A percentile compares a stretch with the other conserved stretches of the same genome.
phyloP scores from a whole-genome alignment of 225 moss, liverwort and hornwort genomes.

The Pleurozium schreberi region DNA sequence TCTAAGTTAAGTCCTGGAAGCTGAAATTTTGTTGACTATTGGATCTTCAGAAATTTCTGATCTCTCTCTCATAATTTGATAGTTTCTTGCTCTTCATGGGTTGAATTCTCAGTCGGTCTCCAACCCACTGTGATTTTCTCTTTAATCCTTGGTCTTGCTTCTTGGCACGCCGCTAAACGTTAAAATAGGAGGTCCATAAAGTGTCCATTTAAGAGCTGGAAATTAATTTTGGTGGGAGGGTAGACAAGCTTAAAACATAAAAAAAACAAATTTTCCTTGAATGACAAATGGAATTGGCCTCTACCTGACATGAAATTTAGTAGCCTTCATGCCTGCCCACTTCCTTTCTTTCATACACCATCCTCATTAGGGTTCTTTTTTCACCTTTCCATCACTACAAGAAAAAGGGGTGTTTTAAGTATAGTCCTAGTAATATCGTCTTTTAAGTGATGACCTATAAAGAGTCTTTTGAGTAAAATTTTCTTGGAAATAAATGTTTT shows the following conservation, averaged over 20 bases:
- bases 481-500: too few species aligned
- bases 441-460: too few species aligned
- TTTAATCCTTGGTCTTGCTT: neutral
- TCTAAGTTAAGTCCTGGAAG: neutral
- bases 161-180: neutral
- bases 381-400: too few species aligned
- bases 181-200: neutral
- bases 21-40: neutral
- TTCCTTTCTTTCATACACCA: neutral
- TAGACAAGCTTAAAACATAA: too few species aligned
- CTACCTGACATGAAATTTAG: neutral
- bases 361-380: too few species aligned
- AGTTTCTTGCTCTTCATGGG: neutral
- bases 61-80: neutral
- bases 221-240: neutral
- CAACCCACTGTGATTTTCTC: neutral
- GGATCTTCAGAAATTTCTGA: neutral
- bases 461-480: too few species aligned
- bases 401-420: too few species aligned
- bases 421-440: too few species aligned
- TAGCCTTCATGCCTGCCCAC: neutral
- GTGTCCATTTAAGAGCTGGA: neutral
- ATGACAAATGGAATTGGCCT: neutral
- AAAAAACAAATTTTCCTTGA: neutral
- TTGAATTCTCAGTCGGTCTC: neutral